Evolutionary conservation across 495 filamentous ascomycete species (phyloP).

Genomic region (Talaromyces liani): DNA sequence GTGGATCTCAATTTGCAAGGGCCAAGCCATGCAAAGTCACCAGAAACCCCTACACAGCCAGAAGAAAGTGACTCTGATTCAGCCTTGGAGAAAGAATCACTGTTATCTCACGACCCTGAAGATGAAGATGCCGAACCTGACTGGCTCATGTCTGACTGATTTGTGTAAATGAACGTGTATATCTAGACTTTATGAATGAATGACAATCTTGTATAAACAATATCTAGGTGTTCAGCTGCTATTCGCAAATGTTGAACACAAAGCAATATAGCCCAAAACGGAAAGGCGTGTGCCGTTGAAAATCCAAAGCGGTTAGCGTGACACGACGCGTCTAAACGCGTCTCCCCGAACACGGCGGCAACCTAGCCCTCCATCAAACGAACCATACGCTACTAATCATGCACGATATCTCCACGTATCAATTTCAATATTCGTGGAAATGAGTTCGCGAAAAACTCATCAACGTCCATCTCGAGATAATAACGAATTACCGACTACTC

Average conservation of each 20-base stretch:
- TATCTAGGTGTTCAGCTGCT: neutral
- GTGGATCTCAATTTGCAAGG: slow-evolving; percentile 18
- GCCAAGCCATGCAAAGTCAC: slow-evolving; percentile 9
- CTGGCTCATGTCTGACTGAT: slow-evolving; percentile 42
- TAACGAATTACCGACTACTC: neutral
- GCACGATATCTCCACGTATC: neutral
- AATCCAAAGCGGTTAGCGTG: neutral
- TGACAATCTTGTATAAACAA: neutral
- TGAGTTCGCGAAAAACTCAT: neutral
- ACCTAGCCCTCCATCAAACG: neutral
- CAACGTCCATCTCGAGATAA: neutral
- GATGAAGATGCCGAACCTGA: slow-evolving; percentile 63
- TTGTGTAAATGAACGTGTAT: neutral
- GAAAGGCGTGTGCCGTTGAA: neutral
- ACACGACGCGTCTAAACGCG: neutral
- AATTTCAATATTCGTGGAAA: neutral
- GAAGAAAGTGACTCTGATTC: slow-evolving; percentile 21
- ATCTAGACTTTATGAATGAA: neutral
- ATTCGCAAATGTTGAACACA: neutral
- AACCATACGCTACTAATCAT: neutral
- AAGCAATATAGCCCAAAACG: slow-evolving; percentile 5
- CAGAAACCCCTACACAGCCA: slow-evolving; percentile 3
- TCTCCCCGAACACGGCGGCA: neutral
- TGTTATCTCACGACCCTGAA: slow-evolving; percentile 56
- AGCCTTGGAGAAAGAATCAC: slow-evolving; percentile 33